These are phyloP conservation scores for Hibiscus tridactylites DNA, from an alignment of 345 rosid genomes.

Conservation along the genomic window DNA sequence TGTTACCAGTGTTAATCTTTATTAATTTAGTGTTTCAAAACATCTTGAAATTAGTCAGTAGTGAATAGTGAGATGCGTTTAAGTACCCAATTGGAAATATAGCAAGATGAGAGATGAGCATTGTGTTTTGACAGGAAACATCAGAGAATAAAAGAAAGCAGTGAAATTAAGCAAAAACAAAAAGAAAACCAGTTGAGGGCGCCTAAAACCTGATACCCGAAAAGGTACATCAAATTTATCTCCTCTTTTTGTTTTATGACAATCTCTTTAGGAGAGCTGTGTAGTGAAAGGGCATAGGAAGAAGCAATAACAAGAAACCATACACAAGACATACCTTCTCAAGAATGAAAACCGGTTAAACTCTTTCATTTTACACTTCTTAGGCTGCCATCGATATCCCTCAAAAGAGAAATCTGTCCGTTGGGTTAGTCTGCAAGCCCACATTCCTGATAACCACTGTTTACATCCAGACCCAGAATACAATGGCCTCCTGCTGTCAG, in stretches of 20 bases:
- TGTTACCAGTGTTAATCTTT: not conserved
- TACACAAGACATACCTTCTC: conserved; percentile 27
- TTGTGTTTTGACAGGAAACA: too few species aligned
- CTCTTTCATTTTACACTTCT: conserved; percentile 54
- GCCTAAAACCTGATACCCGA: too few species aligned
- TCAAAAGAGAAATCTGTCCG: conserved; percentile 71
- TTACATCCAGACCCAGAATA: conserved; percentile 61
- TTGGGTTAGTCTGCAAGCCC: conserved; percentile 61
- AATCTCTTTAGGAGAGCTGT: not conserved
- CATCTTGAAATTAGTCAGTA: not conserved
- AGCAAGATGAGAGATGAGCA: too few species aligned
- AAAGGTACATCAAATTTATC: too few species aligned
- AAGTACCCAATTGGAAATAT: too few species aligned
- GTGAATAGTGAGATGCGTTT: not conserved
- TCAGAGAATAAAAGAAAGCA: too few species aligned
- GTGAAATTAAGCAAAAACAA: too few species aligned
- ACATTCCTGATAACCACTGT: conserved; percentile 64
- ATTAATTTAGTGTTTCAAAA: not conserved
- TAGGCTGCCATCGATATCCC: conserved; percentile 68
- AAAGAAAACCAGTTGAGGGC: too few species aligned
- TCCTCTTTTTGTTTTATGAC: too few species aligned
- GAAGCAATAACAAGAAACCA: not conserved
- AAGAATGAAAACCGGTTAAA: conserved; percentile 54
- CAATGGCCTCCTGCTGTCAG: conserved; percentile 41
- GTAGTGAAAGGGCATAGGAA: not conserved